A percentile compares a stretch with the other conserved stretches of the same genome.
phyloP scores from a whole-genome alignment of 371 early-diverging fungal genomes.

The Mucor indicus region DNA sequence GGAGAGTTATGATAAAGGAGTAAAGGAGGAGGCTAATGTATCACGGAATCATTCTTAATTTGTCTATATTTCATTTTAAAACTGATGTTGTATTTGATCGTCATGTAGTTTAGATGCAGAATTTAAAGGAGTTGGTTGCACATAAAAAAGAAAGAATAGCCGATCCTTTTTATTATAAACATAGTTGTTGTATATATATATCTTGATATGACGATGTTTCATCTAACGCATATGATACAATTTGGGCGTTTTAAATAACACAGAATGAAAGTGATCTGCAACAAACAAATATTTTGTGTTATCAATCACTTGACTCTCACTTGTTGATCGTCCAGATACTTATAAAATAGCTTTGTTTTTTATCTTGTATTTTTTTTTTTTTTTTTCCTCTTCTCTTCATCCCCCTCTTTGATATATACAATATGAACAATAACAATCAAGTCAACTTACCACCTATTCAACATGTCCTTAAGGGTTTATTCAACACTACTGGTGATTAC shows the following conservation, averaged over 20 bases:
- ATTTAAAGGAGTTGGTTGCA: too few relatives aligned
- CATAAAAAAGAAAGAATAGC: too few relatives aligned
- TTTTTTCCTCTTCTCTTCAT: background rate
- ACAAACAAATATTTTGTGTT: conserved; percentile 3
- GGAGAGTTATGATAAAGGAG: too few relatives aligned
- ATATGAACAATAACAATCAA: background rate
- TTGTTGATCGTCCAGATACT: conserved; percentile 10
- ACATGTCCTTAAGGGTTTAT: conserved; percentile 14
- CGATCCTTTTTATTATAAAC: too few relatives aligned
- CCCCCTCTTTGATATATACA: background rate
- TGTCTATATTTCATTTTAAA: too few relatives aligned
- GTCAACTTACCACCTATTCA: conserved; percentile 21
- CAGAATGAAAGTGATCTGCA: conserved; percentile 3
- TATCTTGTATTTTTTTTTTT: conserved; percentile 7
- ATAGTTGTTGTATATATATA: too few relatives aligned
- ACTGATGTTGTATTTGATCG: too few relatives aligned
- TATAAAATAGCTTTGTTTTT: background rate
- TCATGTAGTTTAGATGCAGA: too few relatives aligned
- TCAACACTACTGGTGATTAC: background rate
- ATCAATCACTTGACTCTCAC: conserved; percentile 12
- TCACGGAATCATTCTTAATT: too few relatives aligned
- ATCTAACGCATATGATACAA: conserved; percentile 5
- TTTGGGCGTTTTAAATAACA: conserved; percentile 2
- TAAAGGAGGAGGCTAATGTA: too few relatives aligned
- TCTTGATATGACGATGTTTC: conserved; percentile 15